Evolutionary conservation across 2,329 filamentous ascomycete species (phyloP).

Genomic region (Bipolaris victoriae): DNA sequence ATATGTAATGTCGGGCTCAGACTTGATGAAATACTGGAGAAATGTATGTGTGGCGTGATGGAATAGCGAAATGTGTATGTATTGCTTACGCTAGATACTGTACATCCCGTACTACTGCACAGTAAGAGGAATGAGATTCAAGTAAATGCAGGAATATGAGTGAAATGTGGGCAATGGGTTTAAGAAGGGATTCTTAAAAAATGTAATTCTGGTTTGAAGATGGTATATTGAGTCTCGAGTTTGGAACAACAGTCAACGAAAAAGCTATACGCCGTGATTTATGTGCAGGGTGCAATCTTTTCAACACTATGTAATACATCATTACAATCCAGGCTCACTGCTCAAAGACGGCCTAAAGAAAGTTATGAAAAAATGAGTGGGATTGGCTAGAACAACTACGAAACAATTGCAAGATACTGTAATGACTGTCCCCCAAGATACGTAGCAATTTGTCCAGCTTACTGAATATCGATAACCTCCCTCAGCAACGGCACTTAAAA

Average conservation of each 20-base stretch:
- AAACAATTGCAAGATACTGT: constrained; percentile 1
- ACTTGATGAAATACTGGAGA: too few species aligned
- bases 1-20: too few species aligned
- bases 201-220: too few species aligned
- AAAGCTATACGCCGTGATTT: neutral
- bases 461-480: neutral
- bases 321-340: neutral
- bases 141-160: too few species aligned
- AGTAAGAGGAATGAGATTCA: too few species aligned
- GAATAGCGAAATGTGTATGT: too few species aligned
- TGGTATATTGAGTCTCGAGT: too few species aligned
- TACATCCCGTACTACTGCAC: too few species aligned
- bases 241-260: neutral
- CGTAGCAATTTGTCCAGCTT: neutral
- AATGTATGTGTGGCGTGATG: too few species aligned
- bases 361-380: neutral
- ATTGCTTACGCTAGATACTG: too few species aligned
- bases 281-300: neutral
- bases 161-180: too few species aligned
- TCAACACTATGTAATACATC: neutral
- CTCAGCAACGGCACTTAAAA: neutral
- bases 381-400: neutral
- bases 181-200: too few species aligned
- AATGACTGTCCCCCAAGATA: constrained; percentile 12
- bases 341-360: neutral